phyloP scores from a whole-genome alignment of 2,329 filamentous ascomycete genomes.

The Venturia asperata region DNA sequence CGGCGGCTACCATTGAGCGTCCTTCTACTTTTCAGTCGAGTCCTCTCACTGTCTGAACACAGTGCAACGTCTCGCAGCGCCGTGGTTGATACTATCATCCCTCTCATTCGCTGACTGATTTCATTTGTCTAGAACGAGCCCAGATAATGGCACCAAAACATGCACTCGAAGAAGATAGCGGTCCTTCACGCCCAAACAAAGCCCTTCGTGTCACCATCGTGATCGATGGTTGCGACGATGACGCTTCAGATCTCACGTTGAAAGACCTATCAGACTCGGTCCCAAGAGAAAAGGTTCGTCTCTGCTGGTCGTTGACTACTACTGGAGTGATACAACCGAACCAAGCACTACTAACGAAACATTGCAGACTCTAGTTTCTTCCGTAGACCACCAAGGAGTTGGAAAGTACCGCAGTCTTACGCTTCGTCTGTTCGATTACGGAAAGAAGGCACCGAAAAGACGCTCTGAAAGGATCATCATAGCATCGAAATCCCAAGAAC shows the following conservation, averaged over 20 bases:
- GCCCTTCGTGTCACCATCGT: neutral
- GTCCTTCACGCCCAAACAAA: neutral
- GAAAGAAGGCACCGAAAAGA: neutral
- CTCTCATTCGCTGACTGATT: neutral
- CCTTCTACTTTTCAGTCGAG: neutral
- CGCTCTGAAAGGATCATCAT: neutral
- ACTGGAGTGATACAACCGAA: too few relatives aligned
- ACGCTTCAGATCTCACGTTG: neutral
- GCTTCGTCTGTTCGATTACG: constrained; percentile 3
- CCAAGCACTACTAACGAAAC: neutral
- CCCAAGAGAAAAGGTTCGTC: neutral
- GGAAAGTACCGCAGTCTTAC: neutral
- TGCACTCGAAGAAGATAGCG: neutral
- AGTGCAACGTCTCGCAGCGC: neutral
- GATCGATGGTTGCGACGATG: neutral
- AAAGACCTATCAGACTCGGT: neutral
- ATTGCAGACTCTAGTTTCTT: neutral
- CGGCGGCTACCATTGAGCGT: neutral
- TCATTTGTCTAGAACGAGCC: neutral
- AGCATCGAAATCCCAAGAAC: neutral
- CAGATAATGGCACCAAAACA: neutral
- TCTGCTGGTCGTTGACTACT: too few relatives aligned
- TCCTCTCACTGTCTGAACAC: neutral
- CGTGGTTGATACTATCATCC: neutral
- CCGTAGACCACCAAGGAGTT: neutral